Conservation (phyloP, 257 asterid species). For the Salvia miltiorrhiza region DNA sequence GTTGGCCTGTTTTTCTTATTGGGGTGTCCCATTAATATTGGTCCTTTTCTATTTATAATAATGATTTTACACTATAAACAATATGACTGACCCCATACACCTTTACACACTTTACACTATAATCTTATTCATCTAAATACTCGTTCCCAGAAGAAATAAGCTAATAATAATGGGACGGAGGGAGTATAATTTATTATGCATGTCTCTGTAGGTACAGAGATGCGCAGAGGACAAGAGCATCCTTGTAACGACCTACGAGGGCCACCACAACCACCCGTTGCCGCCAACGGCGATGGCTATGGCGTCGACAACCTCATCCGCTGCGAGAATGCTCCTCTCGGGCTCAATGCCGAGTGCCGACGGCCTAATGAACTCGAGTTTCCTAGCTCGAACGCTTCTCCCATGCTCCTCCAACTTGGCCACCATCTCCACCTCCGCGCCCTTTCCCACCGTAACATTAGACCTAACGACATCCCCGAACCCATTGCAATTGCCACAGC, state of each 20-base stretch:
- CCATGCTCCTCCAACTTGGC: constrained; percentile 76
- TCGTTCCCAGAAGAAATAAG: too few species aligned
- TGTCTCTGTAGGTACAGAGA: constrained; percentile 58
- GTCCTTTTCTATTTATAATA: too few species aligned
- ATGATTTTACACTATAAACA: too few species aligned
- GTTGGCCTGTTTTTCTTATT: too few species aligned
- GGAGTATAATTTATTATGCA: background rate
- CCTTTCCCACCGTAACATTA: constrained; percentile 80
- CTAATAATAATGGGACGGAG: too few species aligned
- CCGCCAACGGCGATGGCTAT: constrained; percentile 89
- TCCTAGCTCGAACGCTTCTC: constrained; percentile 57
- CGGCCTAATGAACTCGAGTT: constrained; percentile 58
- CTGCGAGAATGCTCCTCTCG: constrained; percentile 75
- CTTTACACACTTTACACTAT: too few species aligned
- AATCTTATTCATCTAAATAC: too few species aligned
- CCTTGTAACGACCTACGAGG: constrained; percentile 76
- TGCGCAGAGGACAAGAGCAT: constrained; percentile 66
- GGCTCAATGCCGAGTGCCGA: constrained; percentile 84
- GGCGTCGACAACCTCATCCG: constrained; percentile 82
- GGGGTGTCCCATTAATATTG: too few species aligned
- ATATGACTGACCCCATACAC: too few species aligned
- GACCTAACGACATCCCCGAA: constrained; percentile 72
- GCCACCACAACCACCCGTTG: constrained; percentile 74
- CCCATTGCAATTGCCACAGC: constrained; percentile 35
- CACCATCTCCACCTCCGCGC: constrained; percentile 83